These are phyloP conservation scores for Acacia crassicarpa DNA, from an alignment of 306 rosid genomes.

Conservation along the genomic window DNA sequence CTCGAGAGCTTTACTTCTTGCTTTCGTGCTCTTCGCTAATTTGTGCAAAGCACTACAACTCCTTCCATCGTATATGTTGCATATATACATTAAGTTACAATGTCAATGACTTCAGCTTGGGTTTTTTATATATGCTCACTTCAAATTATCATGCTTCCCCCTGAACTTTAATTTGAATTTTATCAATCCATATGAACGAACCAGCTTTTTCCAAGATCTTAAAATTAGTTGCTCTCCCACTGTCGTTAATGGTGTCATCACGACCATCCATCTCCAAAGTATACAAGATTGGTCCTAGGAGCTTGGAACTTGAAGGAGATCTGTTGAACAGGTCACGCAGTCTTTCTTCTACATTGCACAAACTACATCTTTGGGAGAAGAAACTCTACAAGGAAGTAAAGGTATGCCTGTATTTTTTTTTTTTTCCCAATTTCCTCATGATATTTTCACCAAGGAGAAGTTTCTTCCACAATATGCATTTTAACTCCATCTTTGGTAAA, in stretches of 20 bases:
- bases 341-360: constrained; percentile 80
- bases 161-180: constrained; percentile 18
- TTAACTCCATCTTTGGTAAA: neutral
- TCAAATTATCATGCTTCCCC: constrained; percentile 17
- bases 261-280: constrained; percentile 55
- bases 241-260: constrained; percentile 35
- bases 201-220: constrained; percentile 75
- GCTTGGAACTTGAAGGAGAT: constrained; percentile 51
- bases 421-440: neutral
- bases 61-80: neutral
- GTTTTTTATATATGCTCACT: neutral
- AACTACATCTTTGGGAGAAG: constrained; percentile 95
- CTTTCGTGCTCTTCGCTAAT: neutral
- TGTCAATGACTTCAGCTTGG: neutral
- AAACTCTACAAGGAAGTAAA: constrained; percentile 89
- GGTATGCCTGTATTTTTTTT: constrained; percentile 38
- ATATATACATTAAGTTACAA: neutral
- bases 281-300: constrained; percentile 34
- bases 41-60: constrained; percentile 10
- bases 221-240: constrained; percentile 42
- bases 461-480: constrained; percentile 3
- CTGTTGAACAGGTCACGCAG: constrained; percentile 50
- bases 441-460: neutral
- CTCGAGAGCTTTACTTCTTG: constrained; percentile 25
- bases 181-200: constrained; percentile 23